phyloP scores from a whole-genome alignment of 805 yeast species.

The Saccharomyces kudriavzevii region DNA sequence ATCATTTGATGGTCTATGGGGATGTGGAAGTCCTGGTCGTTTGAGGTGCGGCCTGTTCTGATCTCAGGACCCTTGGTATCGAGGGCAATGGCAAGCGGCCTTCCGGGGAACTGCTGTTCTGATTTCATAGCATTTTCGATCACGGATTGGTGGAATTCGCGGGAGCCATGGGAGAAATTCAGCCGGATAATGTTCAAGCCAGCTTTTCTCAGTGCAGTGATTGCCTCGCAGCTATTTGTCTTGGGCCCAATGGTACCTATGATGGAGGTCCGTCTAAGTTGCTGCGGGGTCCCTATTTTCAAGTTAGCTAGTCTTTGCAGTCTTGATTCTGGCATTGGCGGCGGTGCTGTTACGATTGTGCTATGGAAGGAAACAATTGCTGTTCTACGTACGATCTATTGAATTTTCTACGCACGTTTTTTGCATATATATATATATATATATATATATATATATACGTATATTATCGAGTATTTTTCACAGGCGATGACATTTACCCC shows the following conservation, averaged over 20 bases:
- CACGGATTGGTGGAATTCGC: slow-evolving; percentile 95
- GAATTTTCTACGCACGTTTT: neutral
- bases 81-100: slow-evolving; percentile 96
- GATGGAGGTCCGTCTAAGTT: slow-evolving; percentile 88
- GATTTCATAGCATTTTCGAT: slow-evolving; percentile 94
- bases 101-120: slow-evolving; percentile 81
- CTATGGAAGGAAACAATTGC: neutral
- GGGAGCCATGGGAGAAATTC: slow-evolving; percentile 98
- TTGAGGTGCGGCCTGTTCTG: slow-evolving; percentile 92
- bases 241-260: slow-evolving; percentile 99
- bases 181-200: slow-evolving; percentile 96
- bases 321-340: slow-evolving; percentile 34
- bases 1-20: slow-evolving; percentile 81
- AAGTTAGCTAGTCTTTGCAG: slow-evolving; percentile 79
- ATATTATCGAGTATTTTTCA: too few relatives aligned
- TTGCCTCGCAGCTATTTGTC: slow-evolving; percentile 80
- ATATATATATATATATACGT: neutral
- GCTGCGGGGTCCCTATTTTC: slow-evolving; percentile 69
- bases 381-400: too few relatives aligned
- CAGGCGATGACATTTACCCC: neutral
- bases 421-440: neutral
- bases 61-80: slow-evolving; percentile 99
- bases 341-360: neutral
- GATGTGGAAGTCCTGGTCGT: slow-evolving; percentile 74
- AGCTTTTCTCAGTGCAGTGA: slow-evolving; percentile 86